Conservation (phyloP, 2,329 filamentous ascomycete genomes). For the Amauroascus niger region DNA sequence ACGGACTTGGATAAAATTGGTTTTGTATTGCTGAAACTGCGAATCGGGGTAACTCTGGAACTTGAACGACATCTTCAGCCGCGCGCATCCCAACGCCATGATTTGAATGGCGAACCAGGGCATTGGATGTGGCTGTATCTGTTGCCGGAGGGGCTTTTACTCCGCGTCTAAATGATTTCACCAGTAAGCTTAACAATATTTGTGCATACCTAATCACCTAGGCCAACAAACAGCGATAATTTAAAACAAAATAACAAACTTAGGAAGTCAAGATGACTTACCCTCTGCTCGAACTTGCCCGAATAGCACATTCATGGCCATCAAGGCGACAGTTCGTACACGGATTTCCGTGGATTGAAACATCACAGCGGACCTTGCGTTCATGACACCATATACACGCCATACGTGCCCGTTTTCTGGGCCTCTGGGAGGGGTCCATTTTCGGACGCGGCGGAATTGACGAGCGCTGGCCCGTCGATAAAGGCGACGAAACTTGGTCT, state of each 20-base stretch:
- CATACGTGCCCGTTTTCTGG: slow-evolving; percentile 24
- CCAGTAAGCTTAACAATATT: neutral
- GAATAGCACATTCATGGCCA: slow-evolving; percentile 20
- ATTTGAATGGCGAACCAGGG: slow-evolving; percentile 1
- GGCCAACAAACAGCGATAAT: no score
- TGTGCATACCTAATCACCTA: neutral
- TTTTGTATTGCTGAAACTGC: neutral
- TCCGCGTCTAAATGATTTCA: neutral
- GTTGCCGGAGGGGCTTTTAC: neutral
- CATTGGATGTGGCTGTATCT: neutral
- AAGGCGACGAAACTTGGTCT: neutral
- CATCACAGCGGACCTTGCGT: slow-evolving; percentile 44
- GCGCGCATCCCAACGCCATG: neutral
- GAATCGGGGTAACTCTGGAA: neutral
- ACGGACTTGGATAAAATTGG: neutral
- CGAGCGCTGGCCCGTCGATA: neutral
- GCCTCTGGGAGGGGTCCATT: slow-evolving; percentile 6
- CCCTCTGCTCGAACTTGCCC: slow-evolving; percentile 27
- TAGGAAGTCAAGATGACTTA: slow-evolving; percentile 15
- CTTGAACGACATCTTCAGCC: neutral
- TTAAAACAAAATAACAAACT: neutral
- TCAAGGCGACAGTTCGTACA: slow-evolving; percentile 22
- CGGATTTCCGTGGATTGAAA: slow-evolving; percentile 38
- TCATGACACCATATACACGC: slow-evolving; percentile 30
- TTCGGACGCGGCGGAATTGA: neutral